Conservation (phyloP, 2,329 filamentous ascomycete species). For the Cladosporium austrohemisphaericum region DNA sequence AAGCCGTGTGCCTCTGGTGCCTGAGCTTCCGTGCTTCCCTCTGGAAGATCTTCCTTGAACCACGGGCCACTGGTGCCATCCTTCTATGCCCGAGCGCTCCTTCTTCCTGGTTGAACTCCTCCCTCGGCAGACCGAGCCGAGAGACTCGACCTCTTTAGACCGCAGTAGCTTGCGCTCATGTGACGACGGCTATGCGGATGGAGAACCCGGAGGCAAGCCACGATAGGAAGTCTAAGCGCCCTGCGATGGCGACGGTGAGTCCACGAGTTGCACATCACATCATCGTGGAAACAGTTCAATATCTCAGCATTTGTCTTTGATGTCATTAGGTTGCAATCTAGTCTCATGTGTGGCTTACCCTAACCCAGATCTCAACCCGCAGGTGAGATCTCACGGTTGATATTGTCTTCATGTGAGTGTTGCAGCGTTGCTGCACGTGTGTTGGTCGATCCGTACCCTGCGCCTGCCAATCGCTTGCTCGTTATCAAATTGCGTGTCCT, state of each 20-base stretch:
- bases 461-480: conserved; percentile 2
- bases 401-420: too few relatives aligned
- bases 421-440: too few relatives aligned
- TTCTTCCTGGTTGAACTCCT: neutral
- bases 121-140: conserved; percentile 7
- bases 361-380: too few relatives aligned
- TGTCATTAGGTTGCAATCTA: neutral
- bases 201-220: neutral
- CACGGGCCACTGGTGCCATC: too few relatives aligned
- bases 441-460: conserved; percentile 3
- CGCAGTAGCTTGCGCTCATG: conserved; percentile 13
- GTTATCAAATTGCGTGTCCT: conserved; percentile 1
- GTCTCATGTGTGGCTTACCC: too few relatives aligned
- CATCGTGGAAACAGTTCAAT: too few relatives aligned
- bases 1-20: too few relatives aligned
- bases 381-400: neutral
- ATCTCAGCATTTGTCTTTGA: too few relatives aligned
- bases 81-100: conserved; percentile 1
- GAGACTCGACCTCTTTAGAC: neutral
- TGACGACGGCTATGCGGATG: conserved; percentile 11
- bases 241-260: neutral
- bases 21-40: neutral
- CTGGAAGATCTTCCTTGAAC: neutral
- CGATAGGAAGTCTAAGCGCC: neutral
- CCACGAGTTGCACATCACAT: too few relatives aligned